A percentile compares a stretch with the other conserved stretches of the same genome.
phyloP scores from a whole-genome alignment of 1,284 basidiomycete genomes.

The Ceratobasidium sp. region DNA sequence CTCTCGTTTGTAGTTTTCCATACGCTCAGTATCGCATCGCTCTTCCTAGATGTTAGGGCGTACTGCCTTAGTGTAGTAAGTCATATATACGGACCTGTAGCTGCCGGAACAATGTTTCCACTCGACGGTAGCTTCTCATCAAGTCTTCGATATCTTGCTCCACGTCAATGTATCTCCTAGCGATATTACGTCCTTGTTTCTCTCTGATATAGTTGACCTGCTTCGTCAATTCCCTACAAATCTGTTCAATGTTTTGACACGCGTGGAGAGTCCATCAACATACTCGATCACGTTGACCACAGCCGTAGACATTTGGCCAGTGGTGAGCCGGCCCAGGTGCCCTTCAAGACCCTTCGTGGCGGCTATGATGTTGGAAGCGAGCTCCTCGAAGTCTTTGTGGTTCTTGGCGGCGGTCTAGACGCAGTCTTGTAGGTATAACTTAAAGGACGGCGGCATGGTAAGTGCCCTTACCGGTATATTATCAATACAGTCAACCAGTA shows the following conservation, averaged over 20 bases:
- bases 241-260: neutral
- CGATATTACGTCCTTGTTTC: neutral
- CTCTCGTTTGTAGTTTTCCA: neutral
- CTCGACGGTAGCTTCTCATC: neutral
- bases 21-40: neutral
- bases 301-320: neutral
- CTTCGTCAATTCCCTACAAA: neutral
- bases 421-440: no score
- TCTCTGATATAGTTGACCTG: neutral
- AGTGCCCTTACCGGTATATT: neutral
- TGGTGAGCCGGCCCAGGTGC: neutral
- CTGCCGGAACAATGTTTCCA: neutral
- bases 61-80: no score
- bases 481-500: neutral
- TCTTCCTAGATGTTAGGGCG: neutral
- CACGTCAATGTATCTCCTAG: neutral
- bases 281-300: neutral
- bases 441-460: no score
- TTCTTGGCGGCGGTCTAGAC: neutral
- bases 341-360: neutral
- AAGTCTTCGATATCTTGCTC: conserved; percentile 1
- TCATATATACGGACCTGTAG: neutral
- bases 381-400: neutral
- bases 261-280: no score
- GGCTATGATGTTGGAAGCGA: neutral